phyloP scores from a whole-genome alignment of 2,329 filamentous ascomycete species.

The Fusarium sulawesiense region DNA sequence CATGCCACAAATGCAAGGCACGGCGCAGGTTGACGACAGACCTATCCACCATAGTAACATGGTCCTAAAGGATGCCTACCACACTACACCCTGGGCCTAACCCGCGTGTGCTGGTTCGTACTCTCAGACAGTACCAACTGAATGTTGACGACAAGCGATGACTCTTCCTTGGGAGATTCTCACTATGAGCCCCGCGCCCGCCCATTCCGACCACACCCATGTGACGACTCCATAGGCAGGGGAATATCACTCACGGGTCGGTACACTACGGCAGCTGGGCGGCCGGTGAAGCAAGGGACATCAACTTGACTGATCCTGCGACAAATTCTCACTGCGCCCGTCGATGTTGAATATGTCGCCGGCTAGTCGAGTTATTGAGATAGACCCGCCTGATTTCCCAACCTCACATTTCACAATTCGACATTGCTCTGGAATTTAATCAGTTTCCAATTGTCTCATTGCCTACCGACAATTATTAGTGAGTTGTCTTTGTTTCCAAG shows the following conservation, averaged over 20 bases:
- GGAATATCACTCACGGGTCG: conserved; percentile 31
- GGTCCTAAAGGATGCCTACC: conserved; percentile 31
- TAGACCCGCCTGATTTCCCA: conserved; percentile 11
- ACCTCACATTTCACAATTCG: conserved; percentile 14
- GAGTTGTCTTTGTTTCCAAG: conserved; percentile 37
- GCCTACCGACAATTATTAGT: conserved; percentile 14
- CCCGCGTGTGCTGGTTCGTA: conserved; percentile 18
- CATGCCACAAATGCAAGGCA: conserved; percentile 49
- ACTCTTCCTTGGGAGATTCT: conserved; percentile 26
- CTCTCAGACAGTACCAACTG: conserved; percentile 31
- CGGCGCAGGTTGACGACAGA: conserved; percentile 46
- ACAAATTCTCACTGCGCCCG: background rate
- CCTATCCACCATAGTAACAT: conserved; percentile 36
- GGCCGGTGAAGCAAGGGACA: conserved; percentile 44
- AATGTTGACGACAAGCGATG: conserved; percentile 32
- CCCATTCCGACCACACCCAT: conserved; percentile 42
- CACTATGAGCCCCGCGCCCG: conserved; percentile 36
- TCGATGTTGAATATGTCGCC: background rate
- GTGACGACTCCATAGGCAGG: conserved; percentile 44
- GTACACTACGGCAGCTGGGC: conserved; percentile 13
- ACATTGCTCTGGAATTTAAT: conserved; percentile 20
- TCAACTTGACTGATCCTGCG: conserved; percentile 28
- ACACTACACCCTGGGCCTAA: conserved; percentile 27
- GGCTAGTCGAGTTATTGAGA: background rate
- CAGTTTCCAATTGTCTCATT: conserved; percentile 36